phyloP scores from a whole-genome alignment of 2,329 filamentous ascomycete genomes.

The Neofusicoccum umdonicola region DNA sequence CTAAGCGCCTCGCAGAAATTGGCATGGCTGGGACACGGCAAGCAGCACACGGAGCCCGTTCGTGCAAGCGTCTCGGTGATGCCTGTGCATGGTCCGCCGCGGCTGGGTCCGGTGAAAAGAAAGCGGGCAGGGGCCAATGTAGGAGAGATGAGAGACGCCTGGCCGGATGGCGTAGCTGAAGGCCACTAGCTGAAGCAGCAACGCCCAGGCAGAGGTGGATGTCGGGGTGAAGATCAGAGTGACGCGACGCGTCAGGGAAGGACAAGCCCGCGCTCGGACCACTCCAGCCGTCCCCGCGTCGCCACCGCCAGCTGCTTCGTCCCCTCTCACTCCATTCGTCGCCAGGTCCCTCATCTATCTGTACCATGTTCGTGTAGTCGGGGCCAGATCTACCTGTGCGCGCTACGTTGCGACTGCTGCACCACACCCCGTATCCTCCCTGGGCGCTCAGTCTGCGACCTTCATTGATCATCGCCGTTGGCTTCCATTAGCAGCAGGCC shows the following conservation, averaged over 20 bases:
- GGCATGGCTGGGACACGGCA: neutral
- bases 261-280: too few relatives aligned
- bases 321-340: neutral
- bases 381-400: too few relatives aligned
- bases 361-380: too few relatives aligned
- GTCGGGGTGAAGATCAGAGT: neutral
- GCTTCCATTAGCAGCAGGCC: too few relatives aligned
- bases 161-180: neutral
- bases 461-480: too few relatives aligned
- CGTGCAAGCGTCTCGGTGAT: neutral
- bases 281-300: neutral
- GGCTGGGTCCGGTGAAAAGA: neutral
- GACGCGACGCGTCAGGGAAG: neutral
- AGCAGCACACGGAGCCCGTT: neutral
- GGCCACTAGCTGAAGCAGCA: neutral
- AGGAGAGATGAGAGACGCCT: neutral
- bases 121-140: neutral
- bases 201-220: neutral
- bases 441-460: too few relatives aligned
- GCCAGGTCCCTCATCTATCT: too few relatives aligned
- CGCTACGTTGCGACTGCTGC: too few relatives aligned
- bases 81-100: neutral
- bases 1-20: neutral
- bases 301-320: neutral
- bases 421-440: too few relatives aligned